Evolutionary conservation across 805 yeast genomes (phyloP), one percentile per base, ranked within the genome.

Genomic region (Pichia ethanolica): DNA sequence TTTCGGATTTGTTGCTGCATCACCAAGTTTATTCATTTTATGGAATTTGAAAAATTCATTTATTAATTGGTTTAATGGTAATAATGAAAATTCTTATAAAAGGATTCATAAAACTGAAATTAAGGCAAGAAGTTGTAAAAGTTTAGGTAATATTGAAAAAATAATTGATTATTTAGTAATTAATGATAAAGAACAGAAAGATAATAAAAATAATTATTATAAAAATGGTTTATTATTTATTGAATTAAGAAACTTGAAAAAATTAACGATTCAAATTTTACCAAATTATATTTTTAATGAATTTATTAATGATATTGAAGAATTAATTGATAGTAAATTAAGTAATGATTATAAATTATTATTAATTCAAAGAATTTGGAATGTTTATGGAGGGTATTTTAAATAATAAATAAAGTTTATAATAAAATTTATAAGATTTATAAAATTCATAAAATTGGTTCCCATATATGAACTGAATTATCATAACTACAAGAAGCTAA

Each of bases 1-100:
- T n/a, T 88, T 91, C 69, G 97, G 96, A 1, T 71, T 88, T 26
- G 86, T 93, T 28, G 96, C 97, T 1, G 82, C 93, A 4, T 78
- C 90, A 20, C 99, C 99, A 0, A 77, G 91, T 46, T 57, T 80
- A 26, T 56, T 88, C 48, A 77, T 83, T 13, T 53, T 82, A 1
- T 76, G 82, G 65, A 75, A 77, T 53, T 45, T 71, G 5, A 55
- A 71, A 45, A 66, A 58, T 32, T 58, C 65, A 9, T 28, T 65
- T 3, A 61, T 51, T 28, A 44, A 38, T 28, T 53, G 56, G 54
- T 46, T 42, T 26, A 44, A 47, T 26, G 46, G 52, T 7, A 52
- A 52, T 11, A 46, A 41, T 35, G 35, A 9, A 3, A 32, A 42
- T 10, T 26, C 35, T 6, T 39, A 41, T 25, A 40, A 43, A 11